Conservation (phyloP, 1,139 yeast genomes). For the Suhomyces atakaporum region DNA sequence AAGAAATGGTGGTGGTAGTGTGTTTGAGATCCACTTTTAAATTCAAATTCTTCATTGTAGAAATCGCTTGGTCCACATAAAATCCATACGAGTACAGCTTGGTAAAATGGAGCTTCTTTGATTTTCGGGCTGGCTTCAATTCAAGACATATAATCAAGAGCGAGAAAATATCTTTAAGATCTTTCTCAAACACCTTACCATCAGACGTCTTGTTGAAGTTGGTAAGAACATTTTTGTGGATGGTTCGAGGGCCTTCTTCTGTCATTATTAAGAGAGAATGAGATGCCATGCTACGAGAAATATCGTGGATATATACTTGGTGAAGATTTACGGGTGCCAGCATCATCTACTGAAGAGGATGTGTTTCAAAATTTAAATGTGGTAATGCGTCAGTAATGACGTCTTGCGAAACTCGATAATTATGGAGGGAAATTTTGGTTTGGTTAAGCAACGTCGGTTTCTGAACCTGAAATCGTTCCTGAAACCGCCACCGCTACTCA, state of each 20-base stretch:
- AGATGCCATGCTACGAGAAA: neutral
- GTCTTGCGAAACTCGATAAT: too few species aligned
- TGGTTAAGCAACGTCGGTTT: too few species aligned
- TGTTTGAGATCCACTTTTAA: conserved; percentile 48
- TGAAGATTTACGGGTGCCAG: too few species aligned
- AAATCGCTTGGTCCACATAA: conserved; percentile 51
- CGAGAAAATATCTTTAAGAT: conserved; percentile 59
- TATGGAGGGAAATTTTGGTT: too few species aligned
- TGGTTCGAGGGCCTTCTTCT: conserved; percentile 15
- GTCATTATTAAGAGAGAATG: too few species aligned
- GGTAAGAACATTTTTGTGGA: conserved; percentile 46
- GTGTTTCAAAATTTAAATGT: neutral
- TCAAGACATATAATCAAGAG: conserved; percentile 52
- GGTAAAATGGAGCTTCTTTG: conserved; percentile 12
- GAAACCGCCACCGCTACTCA: too few species aligned
- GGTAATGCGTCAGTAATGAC: too few species aligned
- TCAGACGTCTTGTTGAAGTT: conserved; percentile 50
- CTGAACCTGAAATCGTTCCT: too few species aligned
- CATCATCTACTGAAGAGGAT: neutral
- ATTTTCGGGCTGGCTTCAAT: conserved; percentile 22
- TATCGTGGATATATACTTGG: too few species aligned
- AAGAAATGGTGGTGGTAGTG: conserved; percentile 62
- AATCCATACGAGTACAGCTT: conserved; percentile 55
- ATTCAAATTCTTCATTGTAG: conserved; percentile 50
- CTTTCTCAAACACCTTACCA: conserved; percentile 56